A percentile compares a stretch with the other conserved stretches of the same genome.
These are phyloP conservation scores for Phaeophleospora eucalypticola DNA, from an alignment of 2,329 filamentous ascomycete species.

Conservation along the genomic window DNA sequence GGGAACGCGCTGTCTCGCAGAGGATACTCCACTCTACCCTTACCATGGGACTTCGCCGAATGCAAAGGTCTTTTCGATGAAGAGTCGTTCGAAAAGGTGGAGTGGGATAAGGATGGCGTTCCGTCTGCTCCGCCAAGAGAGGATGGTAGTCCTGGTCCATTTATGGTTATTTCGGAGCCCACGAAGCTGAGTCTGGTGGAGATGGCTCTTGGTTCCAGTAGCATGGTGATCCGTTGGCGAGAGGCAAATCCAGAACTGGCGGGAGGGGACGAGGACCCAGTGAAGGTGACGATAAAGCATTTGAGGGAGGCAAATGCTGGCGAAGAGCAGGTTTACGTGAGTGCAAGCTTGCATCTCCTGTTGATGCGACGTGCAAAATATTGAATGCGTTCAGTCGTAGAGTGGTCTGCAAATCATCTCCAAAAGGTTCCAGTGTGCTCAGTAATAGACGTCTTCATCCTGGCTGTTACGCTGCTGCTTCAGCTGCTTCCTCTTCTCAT, in stretches of 20 bases:
- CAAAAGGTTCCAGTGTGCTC: neutral
- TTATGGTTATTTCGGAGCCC: constrained; percentile 18
- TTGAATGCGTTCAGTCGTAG: neutral
- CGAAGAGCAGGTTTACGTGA: constrained; percentile 4
- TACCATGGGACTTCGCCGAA: constrained; percentile 48
- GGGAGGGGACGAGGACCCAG: constrained; percentile 39
- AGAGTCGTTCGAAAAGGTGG: constrained; percentile 37
- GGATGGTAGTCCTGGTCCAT: constrained; percentile 19
- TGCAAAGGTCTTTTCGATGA: constrained; percentile 37
- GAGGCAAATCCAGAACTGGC: constrained; percentile 41
- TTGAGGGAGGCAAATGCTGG: constrained; percentile 14
- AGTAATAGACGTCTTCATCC: constrained; percentile 5
- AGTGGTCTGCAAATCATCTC: neutral
- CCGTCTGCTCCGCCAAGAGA: constrained; percentile 12
- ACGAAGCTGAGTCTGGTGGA: constrained; percentile 35
- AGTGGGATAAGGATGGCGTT: constrained; percentile 40
- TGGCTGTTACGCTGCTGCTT: no score
- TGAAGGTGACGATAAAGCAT: constrained; percentile 30
- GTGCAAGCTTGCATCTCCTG: constrained; percentile 5
- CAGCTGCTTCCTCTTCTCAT: neutral
- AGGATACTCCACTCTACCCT: constrained; percentile 41
- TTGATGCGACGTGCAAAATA: neutral
- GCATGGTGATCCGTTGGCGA: constrained; percentile 43
- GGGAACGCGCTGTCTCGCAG: constrained; percentile 43
- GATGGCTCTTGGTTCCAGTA: constrained; percentile 36